A percentile compares a stretch with the other conserved stretches of the same genome.
phyloP scores from a whole-genome alignment of 371 early-diverging fungal species.

The Lichtheimia corymbifera region DNA sequence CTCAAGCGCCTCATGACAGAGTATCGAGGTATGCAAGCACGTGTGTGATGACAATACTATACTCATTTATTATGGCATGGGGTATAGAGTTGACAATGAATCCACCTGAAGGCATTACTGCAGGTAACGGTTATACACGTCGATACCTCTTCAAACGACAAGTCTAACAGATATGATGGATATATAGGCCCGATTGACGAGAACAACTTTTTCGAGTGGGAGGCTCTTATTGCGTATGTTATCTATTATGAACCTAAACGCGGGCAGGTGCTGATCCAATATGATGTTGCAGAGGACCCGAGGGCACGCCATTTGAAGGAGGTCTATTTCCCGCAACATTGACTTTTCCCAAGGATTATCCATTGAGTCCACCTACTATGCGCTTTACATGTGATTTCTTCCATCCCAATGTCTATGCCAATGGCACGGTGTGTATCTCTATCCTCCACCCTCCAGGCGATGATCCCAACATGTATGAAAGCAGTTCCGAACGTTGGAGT shows the following conservation, averaged over 20 bases:
- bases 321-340: conserved; percentile 85
- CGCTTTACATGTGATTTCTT: conserved; percentile 90
- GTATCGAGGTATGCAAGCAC: conserved; percentile 72
- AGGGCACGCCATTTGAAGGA: conserved; percentile 92
- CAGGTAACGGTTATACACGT: conserved; percentile 56
- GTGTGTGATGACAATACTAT: conserved; percentile 3
- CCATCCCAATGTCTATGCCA: conserved; percentile 96
- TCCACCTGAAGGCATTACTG: conserved; percentile 96
- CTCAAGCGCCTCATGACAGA: conserved; percentile 96
- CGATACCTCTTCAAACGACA: background rate
- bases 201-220: conserved; percentile 96
- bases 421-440: conserved; percentile 98
- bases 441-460: conserved; percentile 99
- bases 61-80: conserved; percentile 6
- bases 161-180: conserved; percentile 1
- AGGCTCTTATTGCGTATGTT: conserved; percentile 89
- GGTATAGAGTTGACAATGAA: conserved; percentile 87
- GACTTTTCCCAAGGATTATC: conserved; percentile 93
- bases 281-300: conserved; percentile 74
- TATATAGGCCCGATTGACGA: conserved; percentile 82
- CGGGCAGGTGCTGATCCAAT: background rate
- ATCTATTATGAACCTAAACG: background rate
- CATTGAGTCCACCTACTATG: conserved; percentile 93
- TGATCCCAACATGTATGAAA: conserved; percentile 95
- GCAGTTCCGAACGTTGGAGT: conserved; percentile 91